These are phyloP conservation scores for Citrus maxima DNA, from an alignment of 345 rosid genomes.

Conservation along the genomic window DNA sequence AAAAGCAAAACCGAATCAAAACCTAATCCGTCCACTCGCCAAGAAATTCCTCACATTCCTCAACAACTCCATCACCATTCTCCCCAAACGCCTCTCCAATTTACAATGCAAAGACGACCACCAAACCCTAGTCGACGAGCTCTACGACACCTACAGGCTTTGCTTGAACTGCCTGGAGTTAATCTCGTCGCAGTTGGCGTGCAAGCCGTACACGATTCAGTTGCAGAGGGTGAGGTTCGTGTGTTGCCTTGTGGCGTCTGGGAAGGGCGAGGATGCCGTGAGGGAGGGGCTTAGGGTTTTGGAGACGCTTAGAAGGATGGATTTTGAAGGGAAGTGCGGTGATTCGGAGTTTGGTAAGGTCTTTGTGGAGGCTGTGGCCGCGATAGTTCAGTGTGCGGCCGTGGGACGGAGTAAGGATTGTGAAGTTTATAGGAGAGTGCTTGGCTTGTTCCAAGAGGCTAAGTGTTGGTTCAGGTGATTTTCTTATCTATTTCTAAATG, in stretches of 20 bases:
- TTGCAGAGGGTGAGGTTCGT: conserved; percentile 52
- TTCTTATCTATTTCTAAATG: not conserved
- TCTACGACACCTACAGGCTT: conserved; percentile 49
- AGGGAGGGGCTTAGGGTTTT: conserved; percentile 49
- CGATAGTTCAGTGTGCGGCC: conserved; percentile 49
- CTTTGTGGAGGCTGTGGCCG: conserved; percentile 52
- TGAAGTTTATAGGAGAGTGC: conserved; percentile 34
- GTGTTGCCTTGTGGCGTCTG: conserved; percentile 53
- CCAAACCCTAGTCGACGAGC: conserved; percentile 1
- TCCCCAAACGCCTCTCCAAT: conserved; percentile 69
- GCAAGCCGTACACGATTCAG: conserved; percentile 56
- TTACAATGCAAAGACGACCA: conserved; percentile 4
- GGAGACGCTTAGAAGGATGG: conserved; percentile 41
- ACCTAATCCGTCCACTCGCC: conserved; percentile 56
- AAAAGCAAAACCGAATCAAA: conserved; percentile 20
- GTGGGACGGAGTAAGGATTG: conserved; percentile 37
- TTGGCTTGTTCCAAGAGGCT: conserved; percentile 58
- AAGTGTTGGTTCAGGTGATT: conserved; percentile 67
- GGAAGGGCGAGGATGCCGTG: conserved; percentile 37
- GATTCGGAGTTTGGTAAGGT: conserved; percentile 51
- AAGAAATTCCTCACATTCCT: conserved; percentile 71
- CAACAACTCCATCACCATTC: conserved; percentile 59
- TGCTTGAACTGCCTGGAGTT: conserved; percentile 69
- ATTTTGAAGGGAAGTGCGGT: conserved; percentile 15
- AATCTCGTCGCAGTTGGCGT: conserved; percentile 61